Evolutionary conservation across 495 filamentous ascomycete genomes (phyloP).

Genomic region (Trichoderma reesei): DNA sequence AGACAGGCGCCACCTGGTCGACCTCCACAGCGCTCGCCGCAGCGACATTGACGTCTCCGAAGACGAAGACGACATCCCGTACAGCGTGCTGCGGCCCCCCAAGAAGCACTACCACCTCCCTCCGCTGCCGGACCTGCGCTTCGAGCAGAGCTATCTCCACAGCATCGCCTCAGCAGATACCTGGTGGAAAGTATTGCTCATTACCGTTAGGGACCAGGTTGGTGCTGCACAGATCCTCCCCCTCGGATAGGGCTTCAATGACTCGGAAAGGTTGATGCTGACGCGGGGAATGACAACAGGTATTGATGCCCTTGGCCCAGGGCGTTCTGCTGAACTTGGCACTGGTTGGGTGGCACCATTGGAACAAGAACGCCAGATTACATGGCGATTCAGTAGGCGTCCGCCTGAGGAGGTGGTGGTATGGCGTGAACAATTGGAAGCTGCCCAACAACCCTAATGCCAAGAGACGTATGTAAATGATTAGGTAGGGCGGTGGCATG

Average conservation of each 20-base stretch:
- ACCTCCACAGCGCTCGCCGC: conserved; percentile 17
- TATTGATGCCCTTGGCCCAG: conserved; percentile 74
- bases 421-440: conserved; percentile 75
- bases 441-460: background rate
- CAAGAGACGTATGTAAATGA: conserved; percentile 35
- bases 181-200: conserved; percentile 67
- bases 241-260: background rate
- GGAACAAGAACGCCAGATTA: conserved; percentile 64
- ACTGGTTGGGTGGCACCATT: conserved; percentile 71
- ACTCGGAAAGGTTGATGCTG: background rate
- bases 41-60: conserved; percentile 17
- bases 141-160: conserved; percentile 93
- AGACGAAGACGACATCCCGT: conserved; percentile 43
- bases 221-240: conserved; percentile 14
- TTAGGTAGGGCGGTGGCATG: background rate
- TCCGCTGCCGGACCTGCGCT: conserved; percentile 84
- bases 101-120: conserved; percentile 50
- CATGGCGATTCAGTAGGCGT: conserved; percentile 62
- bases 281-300: conserved; percentile 30
- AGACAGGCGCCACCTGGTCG: conserved; percentile 42
- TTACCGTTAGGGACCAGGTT: conserved; percentile 85
- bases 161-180: conserved; percentile 69
- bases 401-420: conserved; percentile 78
- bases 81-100: conserved; percentile 43
- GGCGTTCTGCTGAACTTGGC: conserved; percentile 74